phyloP scores from a whole-genome alignment of 2,329 filamentous ascomycete genomes.

The Trichoderma simmonsii region DNA sequence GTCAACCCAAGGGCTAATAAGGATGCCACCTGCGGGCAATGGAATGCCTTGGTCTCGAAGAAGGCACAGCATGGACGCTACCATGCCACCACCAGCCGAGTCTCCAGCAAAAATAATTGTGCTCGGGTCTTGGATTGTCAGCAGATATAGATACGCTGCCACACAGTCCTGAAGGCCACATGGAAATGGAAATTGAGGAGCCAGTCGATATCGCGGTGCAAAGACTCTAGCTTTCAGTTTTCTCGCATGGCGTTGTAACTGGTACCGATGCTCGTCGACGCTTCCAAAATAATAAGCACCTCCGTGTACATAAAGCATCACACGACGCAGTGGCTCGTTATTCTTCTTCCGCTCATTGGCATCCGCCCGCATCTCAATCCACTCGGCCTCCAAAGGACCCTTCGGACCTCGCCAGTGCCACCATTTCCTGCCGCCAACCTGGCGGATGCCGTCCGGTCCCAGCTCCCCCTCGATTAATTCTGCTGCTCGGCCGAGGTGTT shows the following conservation, averaged over 20 bases:
- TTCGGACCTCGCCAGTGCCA: conserved; percentile 80
- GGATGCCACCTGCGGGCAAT: conserved; percentile 80
- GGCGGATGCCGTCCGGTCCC: conserved; percentile 69
- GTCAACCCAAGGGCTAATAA: conserved; percentile 96
- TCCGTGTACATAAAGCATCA: conserved; percentile 93
- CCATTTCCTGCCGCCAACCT: conserved; percentile 80
- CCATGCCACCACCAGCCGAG: conserved; percentile 90
- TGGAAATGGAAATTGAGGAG: conserved; percentile 93
- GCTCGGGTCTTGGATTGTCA: conserved; percentile 70
- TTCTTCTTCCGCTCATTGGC: conserved; percentile 62
- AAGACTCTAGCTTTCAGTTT: conserved; percentile 90
- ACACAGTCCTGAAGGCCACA: conserved; percentile 89
- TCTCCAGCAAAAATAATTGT: conserved; percentile 89
- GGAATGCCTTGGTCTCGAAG: conserved; percentile 80
- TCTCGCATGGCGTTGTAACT: conserved; percentile 91
- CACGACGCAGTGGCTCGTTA: conserved; percentile 60
- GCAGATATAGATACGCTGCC: conserved; percentile 79
- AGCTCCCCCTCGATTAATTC: conserved; percentile 67
- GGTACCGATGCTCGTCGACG: conserved; percentile 95
- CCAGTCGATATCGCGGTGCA: conserved; percentile 80
- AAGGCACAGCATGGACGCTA: conserved; percentile 72
- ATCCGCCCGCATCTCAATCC: conserved; percentile 92
- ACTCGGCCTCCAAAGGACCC: conserved; percentile 72
- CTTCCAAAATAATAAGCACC: conserved; percentile 95
- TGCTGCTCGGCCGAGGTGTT: conserved; percentile 65